These are phyloP conservation scores for Claviceps pusilla DNA, from an alignment of 2,329 filamentous ascomycete species.

Conservation along the genomic window DNA sequence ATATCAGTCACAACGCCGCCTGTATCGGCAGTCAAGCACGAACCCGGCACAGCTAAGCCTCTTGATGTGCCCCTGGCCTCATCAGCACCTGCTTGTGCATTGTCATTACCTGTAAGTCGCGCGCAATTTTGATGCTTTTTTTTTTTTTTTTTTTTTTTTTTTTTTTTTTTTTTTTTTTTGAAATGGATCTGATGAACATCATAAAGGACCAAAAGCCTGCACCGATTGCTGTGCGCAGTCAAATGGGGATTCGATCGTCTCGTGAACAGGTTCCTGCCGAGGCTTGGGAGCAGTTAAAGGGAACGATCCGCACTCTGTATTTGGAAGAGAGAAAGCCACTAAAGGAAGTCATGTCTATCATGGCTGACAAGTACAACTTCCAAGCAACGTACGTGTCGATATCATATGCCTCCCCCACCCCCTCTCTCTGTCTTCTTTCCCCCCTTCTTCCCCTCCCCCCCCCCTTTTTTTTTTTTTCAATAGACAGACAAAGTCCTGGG, in stretches of 20 bases:
- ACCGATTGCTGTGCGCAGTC: slow-evolving; percentile 16
- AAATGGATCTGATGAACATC: slow-evolving; percentile 1
- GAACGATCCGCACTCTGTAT: slow-evolving; percentile 29
- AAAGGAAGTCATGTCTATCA: slow-evolving; percentile 36
- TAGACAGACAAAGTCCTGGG: too few relatives aligned
- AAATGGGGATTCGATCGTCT: slow-evolving; percentile 21
- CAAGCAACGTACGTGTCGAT: slow-evolving; percentile 29
- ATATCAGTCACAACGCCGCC: slow-evolving; percentile 11
- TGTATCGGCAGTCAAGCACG: slow-evolving; percentile 15
- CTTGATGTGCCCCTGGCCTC: slow-evolving; percentile 11
- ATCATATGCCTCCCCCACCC: too few relatives aligned
- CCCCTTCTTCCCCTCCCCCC: too few relatives aligned
- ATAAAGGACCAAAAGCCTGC: slow-evolving; percentile 16
- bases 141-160: too few relatives aligned
- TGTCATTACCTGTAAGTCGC: slow-evolving; percentile 13
- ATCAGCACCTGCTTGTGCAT: slow-evolving; percentile 7
- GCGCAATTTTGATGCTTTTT: too few relatives aligned
- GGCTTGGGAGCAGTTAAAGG: slow-evolving; percentile 33
- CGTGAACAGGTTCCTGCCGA: slow-evolving; percentile 30
- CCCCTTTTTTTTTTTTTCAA: too few relatives aligned
- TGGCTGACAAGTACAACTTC: slow-evolving; percentile 33
- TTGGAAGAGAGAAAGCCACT: slow-evolving; percentile 34
- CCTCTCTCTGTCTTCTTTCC: too few relatives aligned
- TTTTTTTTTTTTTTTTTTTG: too few relatives aligned
- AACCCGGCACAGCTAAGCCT: slow-evolving; percentile 16